Conservation (phyloP, 2,329 filamentous ascomycete genomes). For the Colletotrichum endophyticum region DNA sequence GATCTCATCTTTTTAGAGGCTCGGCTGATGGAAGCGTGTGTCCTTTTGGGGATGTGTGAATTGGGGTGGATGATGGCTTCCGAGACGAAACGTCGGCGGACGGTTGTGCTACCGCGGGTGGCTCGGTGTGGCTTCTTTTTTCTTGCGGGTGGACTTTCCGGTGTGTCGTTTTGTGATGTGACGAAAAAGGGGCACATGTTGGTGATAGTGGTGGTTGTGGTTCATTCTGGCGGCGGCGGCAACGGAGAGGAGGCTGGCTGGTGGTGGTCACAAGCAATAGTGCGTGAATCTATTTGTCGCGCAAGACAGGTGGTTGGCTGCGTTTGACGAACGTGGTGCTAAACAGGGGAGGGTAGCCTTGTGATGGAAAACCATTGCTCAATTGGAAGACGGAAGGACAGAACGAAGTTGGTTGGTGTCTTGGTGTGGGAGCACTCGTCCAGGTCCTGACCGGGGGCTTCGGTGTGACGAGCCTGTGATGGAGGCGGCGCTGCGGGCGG, state of each 20-base stretch:
- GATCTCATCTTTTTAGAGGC: neutral
- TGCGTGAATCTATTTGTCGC: neutral
- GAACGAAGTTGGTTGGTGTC: neutral
- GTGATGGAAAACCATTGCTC: neutral
- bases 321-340: neutral
- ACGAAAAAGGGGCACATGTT: neutral
- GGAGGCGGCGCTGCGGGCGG: neutral
- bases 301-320: neutral
- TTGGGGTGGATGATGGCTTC: neutral
- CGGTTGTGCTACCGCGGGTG: neutral
- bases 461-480: conserved; percentile 15
- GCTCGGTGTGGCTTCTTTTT: neutral
- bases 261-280: neutral
- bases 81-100: conserved; percentile 11
- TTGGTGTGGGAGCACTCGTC: neutral
- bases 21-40: neutral
- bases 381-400: neutral
- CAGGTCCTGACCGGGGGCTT: neutral
- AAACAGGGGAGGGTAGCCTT: neutral
- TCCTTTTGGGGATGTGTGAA: neutral
- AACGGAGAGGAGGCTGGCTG: neutral
- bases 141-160: neutral
- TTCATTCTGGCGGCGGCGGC: neutral
- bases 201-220: neutral
- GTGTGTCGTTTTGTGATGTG: neutral